Percentiles rank a stretch among this genome's conserved stretches.
Conservation (phyloP, 148 eudicot species). For the Fagopyrum tataricum region DNA sequence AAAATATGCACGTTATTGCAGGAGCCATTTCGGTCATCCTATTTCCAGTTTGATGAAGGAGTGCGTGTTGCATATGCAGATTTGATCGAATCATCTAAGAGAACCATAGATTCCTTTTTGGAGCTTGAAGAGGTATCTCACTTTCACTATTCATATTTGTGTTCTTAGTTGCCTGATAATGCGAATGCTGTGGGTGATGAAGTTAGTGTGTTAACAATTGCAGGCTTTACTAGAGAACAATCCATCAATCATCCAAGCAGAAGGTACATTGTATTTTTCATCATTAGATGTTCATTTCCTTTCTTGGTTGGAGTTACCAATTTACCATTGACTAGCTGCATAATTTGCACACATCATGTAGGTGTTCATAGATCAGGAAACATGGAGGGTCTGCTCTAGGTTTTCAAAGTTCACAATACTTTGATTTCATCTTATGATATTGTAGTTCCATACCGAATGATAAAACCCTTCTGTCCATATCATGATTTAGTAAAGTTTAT, state of each 20-base stretch:
- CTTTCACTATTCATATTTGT: not conserved
- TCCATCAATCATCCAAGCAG: constrained; percentile 58
- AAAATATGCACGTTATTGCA: constrained; percentile 18
- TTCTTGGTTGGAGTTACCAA: not conserved
- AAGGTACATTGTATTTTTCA: constrained; percentile 37
- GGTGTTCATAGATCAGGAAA: not conserved
- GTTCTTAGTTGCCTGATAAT: not conserved
- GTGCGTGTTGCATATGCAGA: constrained; percentile 62
- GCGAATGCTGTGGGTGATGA: not conserved
- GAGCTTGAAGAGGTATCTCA: constrained; percentile 64
- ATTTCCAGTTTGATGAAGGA: constrained; percentile 41
- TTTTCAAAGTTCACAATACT: not conserved
- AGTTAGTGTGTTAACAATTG: constrained; percentile 1
- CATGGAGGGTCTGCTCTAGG: not conserved
- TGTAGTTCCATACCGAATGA: not conserved
- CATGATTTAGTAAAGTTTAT: not conserved
- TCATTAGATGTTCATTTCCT: not conserved
- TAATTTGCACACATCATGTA: not conserved
- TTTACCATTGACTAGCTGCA: not conserved
- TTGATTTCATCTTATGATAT: not conserved
- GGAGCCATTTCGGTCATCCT: constrained; percentile 77
- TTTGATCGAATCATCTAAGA: constrained; percentile 52
- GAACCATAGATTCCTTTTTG: constrained; percentile 63
- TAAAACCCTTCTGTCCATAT: not conserved
- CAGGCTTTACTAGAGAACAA: constrained; percentile 81